phyloP scores from a whole-genome alignment of 2,329 filamentous ascomycete species.

The Aspergillus nomiae region DNA sequence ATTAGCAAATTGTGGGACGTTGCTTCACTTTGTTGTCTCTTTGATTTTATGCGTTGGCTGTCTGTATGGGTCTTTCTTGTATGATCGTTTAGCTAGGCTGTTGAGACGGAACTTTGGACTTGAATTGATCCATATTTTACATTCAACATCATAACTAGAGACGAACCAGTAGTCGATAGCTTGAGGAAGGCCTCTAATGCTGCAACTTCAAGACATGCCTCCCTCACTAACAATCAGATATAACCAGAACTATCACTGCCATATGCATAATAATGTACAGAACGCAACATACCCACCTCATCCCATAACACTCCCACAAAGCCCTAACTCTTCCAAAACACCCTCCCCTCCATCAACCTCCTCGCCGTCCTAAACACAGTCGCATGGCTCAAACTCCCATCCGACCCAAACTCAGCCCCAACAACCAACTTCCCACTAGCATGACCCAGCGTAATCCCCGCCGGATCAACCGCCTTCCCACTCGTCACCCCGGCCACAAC shows the following conservation, averaged over 20 bases:
- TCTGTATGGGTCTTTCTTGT: too few relatives aligned
- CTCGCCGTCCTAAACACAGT: slow-evolving; percentile 53
- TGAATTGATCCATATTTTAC: too few relatives aligned
- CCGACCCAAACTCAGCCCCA: slow-evolving; percentile 40
- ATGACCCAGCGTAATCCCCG: slow-evolving; percentile 47
- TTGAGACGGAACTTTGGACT: too few relatives aligned
- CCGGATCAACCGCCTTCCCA: slow-evolving; percentile 27
- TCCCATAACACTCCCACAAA: not conserved
- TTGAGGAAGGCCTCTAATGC: not conserved
- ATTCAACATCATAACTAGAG: not conserved
- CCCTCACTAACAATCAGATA: not conserved
- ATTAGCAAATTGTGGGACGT: too few relatives aligned
- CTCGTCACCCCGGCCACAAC: slow-evolving; percentile 39
- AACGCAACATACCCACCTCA: too few relatives aligned
- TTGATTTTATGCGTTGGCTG: too few relatives aligned
- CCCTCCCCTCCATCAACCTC: slow-evolving; percentile 50
- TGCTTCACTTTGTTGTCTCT: too few relatives aligned
- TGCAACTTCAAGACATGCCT: not conserved
- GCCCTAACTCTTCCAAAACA: slow-evolving; percentile 41
- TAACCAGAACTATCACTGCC: not conserved
- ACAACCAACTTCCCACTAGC: slow-evolving; percentile 51
- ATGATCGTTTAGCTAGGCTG: too few relatives aligned
- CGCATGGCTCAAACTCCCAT: slow-evolving; percentile 39
- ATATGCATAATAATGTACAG: not conserved
- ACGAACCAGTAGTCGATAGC: not conserved